phyloP scores from a whole-genome alignment of 2,329 filamentous ascomycete species.

The Fusarium nematophilum region DNA sequence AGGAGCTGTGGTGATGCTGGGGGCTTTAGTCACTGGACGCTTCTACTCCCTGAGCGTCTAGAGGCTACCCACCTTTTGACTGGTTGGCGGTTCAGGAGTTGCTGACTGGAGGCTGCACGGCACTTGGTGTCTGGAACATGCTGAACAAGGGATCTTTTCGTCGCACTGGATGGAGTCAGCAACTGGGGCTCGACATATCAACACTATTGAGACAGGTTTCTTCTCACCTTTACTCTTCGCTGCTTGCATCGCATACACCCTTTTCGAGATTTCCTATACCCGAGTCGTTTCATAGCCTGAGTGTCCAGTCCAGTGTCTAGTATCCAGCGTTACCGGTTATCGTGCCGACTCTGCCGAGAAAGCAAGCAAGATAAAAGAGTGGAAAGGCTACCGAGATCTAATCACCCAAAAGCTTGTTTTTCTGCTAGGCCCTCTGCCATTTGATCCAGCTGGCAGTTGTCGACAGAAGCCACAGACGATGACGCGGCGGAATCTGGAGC shows the following conservation, averaged over 20 bases:
- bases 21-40: neutral
- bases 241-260: slow-evolving; percentile 18
- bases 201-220: neutral
- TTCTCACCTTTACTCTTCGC: slow-evolving; percentile 17
- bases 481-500: neutral
- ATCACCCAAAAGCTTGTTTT: neutral
- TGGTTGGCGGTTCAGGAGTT: neutral
- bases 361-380: no score
- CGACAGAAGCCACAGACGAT: slow-evolving; percentile 2
- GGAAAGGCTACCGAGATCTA: no score
- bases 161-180: slow-evolving; percentile 9
- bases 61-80: slow-evolving; percentile 7
- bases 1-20: neutral
- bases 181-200: neutral
- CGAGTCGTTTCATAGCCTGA: slow-evolving; percentile 17
- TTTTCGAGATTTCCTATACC: slow-evolving; percentile 17
- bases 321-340: no score
- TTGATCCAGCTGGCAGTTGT: no score
- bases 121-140: slow-evolving; percentile 16
- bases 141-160: slow-evolving; percentile 18
- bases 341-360: no score
- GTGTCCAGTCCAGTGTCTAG: no score
- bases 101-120: slow-evolving; percentile 15
- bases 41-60: no score
- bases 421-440: no score